Conservation (phyloP, 164 flowering plant species). For the Nymphaea thermarum region DNA sequence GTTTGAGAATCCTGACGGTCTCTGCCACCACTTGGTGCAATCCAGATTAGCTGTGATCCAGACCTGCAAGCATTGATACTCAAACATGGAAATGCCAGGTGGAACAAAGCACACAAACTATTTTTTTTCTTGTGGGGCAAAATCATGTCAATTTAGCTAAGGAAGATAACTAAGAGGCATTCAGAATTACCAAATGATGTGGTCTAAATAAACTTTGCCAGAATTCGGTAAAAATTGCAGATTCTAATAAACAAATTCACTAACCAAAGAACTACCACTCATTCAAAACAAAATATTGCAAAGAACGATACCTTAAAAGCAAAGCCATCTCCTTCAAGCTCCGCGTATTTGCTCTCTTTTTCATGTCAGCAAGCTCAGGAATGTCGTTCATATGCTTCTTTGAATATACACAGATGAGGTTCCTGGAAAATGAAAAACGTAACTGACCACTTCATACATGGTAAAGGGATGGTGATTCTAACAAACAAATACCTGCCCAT, state of each 20-base stretch:
- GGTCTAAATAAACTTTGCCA: too few species aligned
- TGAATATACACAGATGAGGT: conserved; percentile 88
- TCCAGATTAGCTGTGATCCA: conserved; percentile 90
- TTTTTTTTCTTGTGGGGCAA: too few species aligned
- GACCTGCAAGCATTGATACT: conserved; percentile 25
- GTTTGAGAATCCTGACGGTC: conserved; percentile 82
- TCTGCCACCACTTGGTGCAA: conserved; percentile 99
- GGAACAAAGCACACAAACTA: too few species aligned
- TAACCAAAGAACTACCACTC: too few species aligned
- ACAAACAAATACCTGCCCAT: conserved; percentile 71
- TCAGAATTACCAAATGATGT: too few species aligned
- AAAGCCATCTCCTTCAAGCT: conserved; percentile 91
- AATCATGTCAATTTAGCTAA: too few species aligned
- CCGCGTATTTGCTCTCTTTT: conserved; percentile 67
- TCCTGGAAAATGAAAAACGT: conserved; percentile 31
- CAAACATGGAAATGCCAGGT: neutral
- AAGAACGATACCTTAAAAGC: conserved; percentile 51
- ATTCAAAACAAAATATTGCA: neutral
- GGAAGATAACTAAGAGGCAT: too few species aligned
- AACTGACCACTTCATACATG: neutral
- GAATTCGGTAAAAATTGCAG: too few species aligned
- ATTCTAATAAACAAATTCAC: too few species aligned
- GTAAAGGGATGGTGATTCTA: neutral
- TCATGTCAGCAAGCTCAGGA: conserved; percentile 79
- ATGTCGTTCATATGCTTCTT: conserved; percentile 89